Conservation (phyloP, 768 basidiomycete genomes). For the Rhizopogon vesiculosus region DNA sequence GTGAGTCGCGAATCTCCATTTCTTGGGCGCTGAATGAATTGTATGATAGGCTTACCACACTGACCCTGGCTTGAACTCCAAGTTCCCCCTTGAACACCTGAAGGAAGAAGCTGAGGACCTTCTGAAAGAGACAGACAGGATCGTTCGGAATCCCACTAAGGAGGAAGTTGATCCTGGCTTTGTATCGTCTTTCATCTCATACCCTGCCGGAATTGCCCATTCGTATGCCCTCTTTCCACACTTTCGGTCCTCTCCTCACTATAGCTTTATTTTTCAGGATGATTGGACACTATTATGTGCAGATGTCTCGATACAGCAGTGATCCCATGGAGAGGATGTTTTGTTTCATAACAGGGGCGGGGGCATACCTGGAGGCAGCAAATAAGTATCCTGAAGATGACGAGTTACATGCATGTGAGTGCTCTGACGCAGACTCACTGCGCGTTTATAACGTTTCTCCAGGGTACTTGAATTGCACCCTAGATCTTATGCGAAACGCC, state of each 20-base stretch:
- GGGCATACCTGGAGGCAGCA: slow-evolving; percentile 9
- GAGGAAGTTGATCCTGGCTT: neutral
- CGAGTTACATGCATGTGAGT: slow-evolving; percentile 12
- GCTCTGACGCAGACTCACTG: no score
- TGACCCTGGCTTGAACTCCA: slow-evolving; percentile 3
- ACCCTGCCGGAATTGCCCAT: slow-evolving; percentile 7
- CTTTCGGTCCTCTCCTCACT: neutral
- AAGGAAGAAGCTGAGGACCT: slow-evolving; percentile 16
- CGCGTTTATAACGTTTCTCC: neutral
- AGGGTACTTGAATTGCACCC: slow-evolving; percentile 2
- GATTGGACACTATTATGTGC: neutral
- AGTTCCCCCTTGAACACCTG: slow-evolving; percentile 9
- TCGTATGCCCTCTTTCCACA: slow-evolving; percentile 6
- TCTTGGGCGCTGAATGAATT: neutral
- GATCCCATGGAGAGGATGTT: neutral
- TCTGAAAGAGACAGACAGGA: slow-evolving; percentile 4
- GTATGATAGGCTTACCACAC: neutral
- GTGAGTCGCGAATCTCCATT: neutral
- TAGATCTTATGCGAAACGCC: neutral
- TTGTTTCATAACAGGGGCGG: neutral
- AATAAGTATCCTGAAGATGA: slow-evolving; percentile 14
- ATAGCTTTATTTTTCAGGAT: neutral
- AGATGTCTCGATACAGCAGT: slow-evolving; percentile 8
- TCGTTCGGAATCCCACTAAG: neutral
- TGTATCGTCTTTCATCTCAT: slow-evolving; percentile 8